Percentiles rank a stretch among this genome's conserved stretches.
phyloP scores from a whole-genome alignment of 2,329 filamentous ascomycete genomes.

The Polytolypa hystricis region DNA sequence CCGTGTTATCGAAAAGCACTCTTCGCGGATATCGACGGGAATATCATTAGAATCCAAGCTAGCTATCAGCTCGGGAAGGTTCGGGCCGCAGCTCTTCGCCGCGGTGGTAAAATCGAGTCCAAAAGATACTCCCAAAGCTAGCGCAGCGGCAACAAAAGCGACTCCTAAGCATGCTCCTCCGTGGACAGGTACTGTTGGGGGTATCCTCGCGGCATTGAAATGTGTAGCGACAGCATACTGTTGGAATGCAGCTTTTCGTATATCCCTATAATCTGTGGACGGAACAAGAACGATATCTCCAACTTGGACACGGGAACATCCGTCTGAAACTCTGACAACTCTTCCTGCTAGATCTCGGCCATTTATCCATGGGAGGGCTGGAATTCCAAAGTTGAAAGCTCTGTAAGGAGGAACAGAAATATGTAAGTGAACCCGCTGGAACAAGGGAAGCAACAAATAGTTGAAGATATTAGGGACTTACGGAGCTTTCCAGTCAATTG shows the following conservation, averaged over 20 bases:
- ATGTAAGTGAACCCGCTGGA: not conserved
- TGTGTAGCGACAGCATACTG: constrained; percentile 55
- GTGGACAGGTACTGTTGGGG: constrained; percentile 40
- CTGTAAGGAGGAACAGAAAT: constrained; percentile 33
- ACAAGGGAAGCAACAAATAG: not conserved
- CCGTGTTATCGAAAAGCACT: constrained; percentile 49
- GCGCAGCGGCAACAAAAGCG: constrained; percentile 57
- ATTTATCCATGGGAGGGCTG: constrained; percentile 55
- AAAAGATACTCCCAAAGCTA: constrained; percentile 58
- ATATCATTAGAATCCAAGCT: constrained; percentile 38
- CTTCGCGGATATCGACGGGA: constrained; percentile 50
- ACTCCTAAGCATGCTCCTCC: constrained; percentile 56
- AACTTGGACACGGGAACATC: constrained; percentile 39
- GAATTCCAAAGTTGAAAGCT: constrained; percentile 60
- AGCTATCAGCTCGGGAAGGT: constrained; percentile 45
- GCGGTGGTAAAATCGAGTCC: constrained; percentile 50
- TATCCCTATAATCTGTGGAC: constrained; percentile 63
- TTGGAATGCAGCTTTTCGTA: constrained; percentile 61
- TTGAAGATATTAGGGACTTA: constrained; percentile 27
- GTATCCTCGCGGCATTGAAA: constrained; percentile 55
- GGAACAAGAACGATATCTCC: constrained; percentile 53
- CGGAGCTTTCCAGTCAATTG: constrained; percentile 67
- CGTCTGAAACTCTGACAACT: constrained; percentile 40
- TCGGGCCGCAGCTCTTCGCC: constrained; percentile 40
- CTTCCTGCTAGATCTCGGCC: constrained; percentile 59